Evolutionary conservation across 108 stramenopile species (phyloP), one percentile per base, ranked within the genome.

Genomic region (Pseudonitzschia multiseries): DNA sequence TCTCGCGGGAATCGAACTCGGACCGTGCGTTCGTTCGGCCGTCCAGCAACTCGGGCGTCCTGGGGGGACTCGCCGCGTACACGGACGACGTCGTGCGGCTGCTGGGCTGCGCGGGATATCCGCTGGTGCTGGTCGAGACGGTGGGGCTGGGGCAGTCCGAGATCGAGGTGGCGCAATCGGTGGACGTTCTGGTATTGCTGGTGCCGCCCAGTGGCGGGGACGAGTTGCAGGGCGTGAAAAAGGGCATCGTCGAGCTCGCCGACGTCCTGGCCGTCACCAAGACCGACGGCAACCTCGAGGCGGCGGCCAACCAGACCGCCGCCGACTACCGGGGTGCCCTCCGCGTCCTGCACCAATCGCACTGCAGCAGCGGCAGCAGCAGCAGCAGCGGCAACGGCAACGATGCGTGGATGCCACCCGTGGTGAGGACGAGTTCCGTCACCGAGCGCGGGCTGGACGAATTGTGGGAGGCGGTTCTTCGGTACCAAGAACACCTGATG

Each of bases 81-180:
- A 99, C 97, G 14, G 81, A 94, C 65, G 98, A 98, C 70, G 97
- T 96, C 43, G 94, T 97, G 21, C 83, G 88, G 40, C 89, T 98
- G 0, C 96, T 96, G 73, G 85, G 94, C 53, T 81, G 86, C 17
- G 97, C 97, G 2, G 89, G 87, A 4, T 97, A 94, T 77, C 85
- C 97, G 42, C 67, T 95, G 13, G 85, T 97, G n/a, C 73, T 99
- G 31, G 87, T 99, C 13, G 99, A 99, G 79, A 97, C 96, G 17
- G 99, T 99, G 17, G 99, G 99, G 8, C 78, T 98, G 20, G 99
- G 99, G 26, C 97, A 99, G 75, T 89, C 86, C 15, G 99, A 99
- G 82, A 87, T 98, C 8, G 92, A 95, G 53, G 81, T 97, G 48
- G 86, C 90, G 63, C 73, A 92, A 70, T 84, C 84, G 27, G 92